Evolutionary conservation across 225 moss, liverwort and hornwort species (phyloP).

Genomic region (Climacium dendroides): DNA sequence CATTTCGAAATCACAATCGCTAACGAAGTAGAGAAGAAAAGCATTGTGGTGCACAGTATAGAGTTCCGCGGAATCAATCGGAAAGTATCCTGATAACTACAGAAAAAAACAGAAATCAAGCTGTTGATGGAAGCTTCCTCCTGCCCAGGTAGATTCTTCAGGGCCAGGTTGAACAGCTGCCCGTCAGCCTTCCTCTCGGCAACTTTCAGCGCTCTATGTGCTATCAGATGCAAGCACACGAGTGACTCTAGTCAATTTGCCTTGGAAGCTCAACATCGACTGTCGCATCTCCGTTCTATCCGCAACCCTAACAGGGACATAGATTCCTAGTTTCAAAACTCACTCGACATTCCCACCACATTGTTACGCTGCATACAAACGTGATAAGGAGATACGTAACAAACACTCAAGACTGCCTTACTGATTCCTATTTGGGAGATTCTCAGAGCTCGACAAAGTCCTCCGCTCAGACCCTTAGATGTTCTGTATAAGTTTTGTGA

Average conservation of each 20-base stretch:
- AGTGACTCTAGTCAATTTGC: constrained; percentile 89
- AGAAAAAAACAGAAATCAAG: too few species aligned
- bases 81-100: neutral
- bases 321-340: too few species aligned
- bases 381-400: too few species aligned
- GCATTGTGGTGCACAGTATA: too few species aligned
- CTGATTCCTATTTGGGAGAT: neutral
- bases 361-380: too few species aligned
- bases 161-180: constrained; percentile 51
- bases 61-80: too few species aligned
- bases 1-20: neutral
- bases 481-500: neutral
- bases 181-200: constrained; percentile 37
- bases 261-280: neutral
- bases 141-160: constrained; percentile 51
- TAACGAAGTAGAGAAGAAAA: neutral
- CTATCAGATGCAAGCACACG: constrained; percentile 34
- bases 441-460: neutral
- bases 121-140: constrained; percentile 32
- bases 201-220: constrained; percentile 84
- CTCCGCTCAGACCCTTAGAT: constrained; percentile 17
- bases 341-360: too few species aligned
- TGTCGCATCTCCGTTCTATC: too few species aligned
- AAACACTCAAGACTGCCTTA: neutral
- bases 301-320: neutral